Evolutionary conservation across 441 rosid genomes (phyloP).

Genomic region (Corymbia calophylla): DNA sequence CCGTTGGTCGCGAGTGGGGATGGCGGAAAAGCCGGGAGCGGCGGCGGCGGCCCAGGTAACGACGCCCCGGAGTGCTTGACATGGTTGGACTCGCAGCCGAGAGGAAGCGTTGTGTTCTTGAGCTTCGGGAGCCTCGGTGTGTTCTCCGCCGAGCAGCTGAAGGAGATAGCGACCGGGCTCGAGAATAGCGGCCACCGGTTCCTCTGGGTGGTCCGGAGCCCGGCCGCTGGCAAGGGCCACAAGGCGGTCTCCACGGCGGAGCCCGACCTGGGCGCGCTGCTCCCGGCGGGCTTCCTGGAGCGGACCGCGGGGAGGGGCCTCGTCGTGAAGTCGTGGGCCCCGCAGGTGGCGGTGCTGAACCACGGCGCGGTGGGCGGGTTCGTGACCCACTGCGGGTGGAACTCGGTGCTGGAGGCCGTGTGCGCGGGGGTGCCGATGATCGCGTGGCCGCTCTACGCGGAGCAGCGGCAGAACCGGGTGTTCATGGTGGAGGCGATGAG

Average conservation of each 20-base stretch:
- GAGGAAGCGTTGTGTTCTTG: conserved; percentile 17
- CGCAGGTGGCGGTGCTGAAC: not conserved
- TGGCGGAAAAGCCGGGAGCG: not conserved
- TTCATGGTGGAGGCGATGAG: conserved; percentile 29
- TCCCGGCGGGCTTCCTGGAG: conserved; percentile 21
- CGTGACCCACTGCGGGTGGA: conserved; percentile 6
- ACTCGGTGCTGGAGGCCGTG: conserved; percentile 27
- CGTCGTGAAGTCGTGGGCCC: conserved; percentile 27
- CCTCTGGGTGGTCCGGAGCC: conserved; percentile 20
- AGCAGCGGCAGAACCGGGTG: conserved; percentile 22
- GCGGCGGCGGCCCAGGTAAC: not conserved
- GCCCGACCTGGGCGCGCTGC: not conserved
- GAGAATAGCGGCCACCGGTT: conserved; percentile 17
- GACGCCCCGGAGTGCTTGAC: not conserved
- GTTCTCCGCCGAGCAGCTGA: conserved; percentile 18
- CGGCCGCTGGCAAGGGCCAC: not conserved
- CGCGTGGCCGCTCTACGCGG: conserved; percentile 39
- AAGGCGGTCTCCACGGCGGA: not conserved
- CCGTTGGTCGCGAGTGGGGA: not conserved
- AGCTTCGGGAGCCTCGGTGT: conserved; percentile 33
- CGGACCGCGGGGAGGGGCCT: conserved; percentile 16
- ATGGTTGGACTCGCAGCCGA: conserved; percentile 17
- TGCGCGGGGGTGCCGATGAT: conserved; percentile 32
- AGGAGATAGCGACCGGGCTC: conserved; percentile 17
- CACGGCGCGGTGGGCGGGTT: conserved; percentile 7